Percentiles rank a stretch among this genome's conserved stretches.
phyloP scores from a whole-genome alignment of 352 stramenopile genomes.

The Pythium coloratum region DNA sequence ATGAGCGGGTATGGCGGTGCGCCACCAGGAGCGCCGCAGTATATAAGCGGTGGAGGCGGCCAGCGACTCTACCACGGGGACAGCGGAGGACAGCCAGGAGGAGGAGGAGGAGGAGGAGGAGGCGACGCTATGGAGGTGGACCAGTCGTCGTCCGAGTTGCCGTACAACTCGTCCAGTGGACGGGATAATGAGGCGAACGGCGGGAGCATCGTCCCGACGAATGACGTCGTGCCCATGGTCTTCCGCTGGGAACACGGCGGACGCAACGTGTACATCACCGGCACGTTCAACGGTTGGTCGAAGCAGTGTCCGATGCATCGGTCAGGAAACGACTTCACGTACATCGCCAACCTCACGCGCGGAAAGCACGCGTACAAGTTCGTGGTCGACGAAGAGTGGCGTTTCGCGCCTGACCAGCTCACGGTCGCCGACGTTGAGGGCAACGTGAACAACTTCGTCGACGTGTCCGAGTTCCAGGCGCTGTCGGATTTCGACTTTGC shows the following conservation, averaged over 20 bases:
- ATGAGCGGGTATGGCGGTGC: constrained; percentile 22
- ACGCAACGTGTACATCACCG: constrained; percentile 97
- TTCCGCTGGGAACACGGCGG: constrained; percentile 99
- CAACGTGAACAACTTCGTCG: constrained; percentile 99
- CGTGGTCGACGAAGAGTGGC: constrained; percentile 99
- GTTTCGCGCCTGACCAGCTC: constrained; percentile 92
- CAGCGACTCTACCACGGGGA: constrained; percentile 14
- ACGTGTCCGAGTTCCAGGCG: constrained; percentile 97
- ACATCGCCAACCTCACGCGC: constrained; percentile 97
- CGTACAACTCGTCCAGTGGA: constrained; percentile 19
- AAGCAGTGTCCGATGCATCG: constrained; percentile 99
- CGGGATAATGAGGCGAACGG: constrained; percentile 31
- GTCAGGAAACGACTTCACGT: constrained; percentile 99
- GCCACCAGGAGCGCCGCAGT: constrained; percentile 11
- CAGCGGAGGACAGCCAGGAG: not conserved
- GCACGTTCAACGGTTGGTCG: constrained; percentile 99
- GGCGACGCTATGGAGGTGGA: constrained; percentile 76
- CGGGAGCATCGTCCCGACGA: constrained; percentile 22
- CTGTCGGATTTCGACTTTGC: constrained; percentile 57
- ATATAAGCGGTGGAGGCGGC: constrained; percentile 10
- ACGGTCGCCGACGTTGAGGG: constrained; percentile 99
- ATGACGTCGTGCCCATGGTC: constrained; percentile 90
- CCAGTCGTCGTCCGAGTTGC: constrained; percentile 36
- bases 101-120: constrained; percentile 1
- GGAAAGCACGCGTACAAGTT: constrained; percentile 99